phyloP scores from a whole-genome alignment of 225 moss, liverwort and hornwort species.

The Sphagnum contortum region DNA sequence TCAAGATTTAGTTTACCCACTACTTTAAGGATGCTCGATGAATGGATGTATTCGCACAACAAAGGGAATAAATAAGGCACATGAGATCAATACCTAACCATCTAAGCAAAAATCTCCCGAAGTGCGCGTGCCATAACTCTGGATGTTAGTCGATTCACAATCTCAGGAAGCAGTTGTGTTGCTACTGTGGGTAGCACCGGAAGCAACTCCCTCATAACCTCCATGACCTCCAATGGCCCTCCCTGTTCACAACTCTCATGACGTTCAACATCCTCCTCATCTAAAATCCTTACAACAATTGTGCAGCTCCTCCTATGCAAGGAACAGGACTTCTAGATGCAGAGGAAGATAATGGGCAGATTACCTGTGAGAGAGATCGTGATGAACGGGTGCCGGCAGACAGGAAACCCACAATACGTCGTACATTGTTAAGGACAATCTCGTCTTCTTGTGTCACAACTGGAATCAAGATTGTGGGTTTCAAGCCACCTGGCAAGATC shows the following conservation, averaged over 20 bases:
- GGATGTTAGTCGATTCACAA: conserved; percentile 68
- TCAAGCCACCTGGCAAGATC: conserved; percentile 46
- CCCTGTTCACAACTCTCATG: conserved; percentile 21
- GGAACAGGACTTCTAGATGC: too few relatives aligned
- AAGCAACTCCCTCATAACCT: conserved; percentile 55
- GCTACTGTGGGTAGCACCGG: conserved; percentile 76
- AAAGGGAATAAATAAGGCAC: too few relatives aligned
- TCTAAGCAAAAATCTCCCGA: conserved; percentile 64
- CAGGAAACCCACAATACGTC: conserved; percentile 66
- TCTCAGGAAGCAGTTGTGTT: conserved; percentile 67
- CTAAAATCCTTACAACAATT: too few relatives aligned
- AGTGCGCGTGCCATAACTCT: conserved; percentile 78
- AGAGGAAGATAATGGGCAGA: too few relatives aligned
- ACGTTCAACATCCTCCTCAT: too few relatives aligned
- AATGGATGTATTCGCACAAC: too few relatives aligned
- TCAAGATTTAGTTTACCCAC: too few relatives aligned
- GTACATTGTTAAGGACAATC: conserved; percentile 74
- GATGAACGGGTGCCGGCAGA: conserved; percentile 59
- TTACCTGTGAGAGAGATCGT: conserved; percentile 27
- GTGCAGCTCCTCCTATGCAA: too few relatives aligned
- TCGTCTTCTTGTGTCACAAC: conserved; percentile 83
- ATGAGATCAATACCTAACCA: too few relatives aligned
- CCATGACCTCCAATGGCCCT: conserved; percentile 36
- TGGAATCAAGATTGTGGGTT: conserved; percentile 54
- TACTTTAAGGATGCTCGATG: too few relatives aligned